A percentile compares a stretch with the other conserved stretches of the same genome.
Evolutionary conservation across 2,329 filamentous ascomycete genomes (phyloP).

Genomic region (Beauveria asiatica): DNA sequence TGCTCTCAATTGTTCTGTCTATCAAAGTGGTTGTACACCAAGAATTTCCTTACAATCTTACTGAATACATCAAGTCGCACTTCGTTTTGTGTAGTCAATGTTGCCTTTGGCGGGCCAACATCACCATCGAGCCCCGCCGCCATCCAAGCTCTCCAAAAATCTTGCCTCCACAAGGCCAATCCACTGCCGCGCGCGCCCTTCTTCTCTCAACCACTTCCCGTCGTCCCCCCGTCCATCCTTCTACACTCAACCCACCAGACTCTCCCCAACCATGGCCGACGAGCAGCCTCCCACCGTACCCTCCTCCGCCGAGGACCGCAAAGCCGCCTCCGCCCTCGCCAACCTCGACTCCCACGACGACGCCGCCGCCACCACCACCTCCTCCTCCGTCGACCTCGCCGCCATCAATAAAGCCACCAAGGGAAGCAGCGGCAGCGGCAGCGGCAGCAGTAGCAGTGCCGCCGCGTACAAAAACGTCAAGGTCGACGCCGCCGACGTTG

Average conservation of each 20-base stretch:
- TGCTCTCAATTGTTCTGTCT: too few relatives aligned
- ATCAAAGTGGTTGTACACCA: background rate
- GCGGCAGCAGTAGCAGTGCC: background rate
- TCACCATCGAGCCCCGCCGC: background rate
- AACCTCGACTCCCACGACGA: constrained; percentile 47
- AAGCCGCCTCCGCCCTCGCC: constrained; percentile 65
- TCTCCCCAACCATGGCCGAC: constrained; percentile 37
- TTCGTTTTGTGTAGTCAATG: background rate
- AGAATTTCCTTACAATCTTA: too few relatives aligned
- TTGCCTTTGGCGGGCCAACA: too few relatives aligned
- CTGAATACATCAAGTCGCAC: too few relatives aligned
- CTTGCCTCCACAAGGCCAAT: background rate
- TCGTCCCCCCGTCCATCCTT: background rate
- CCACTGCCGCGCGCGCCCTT: background rate
- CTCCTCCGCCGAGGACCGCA: constrained; percentile 64
- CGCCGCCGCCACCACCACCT: constrained; percentile 34
- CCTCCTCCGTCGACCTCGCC: constrained; percentile 51
- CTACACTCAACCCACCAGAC: background rate
- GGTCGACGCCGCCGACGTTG: constrained; percentile 63
- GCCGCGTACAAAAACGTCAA: constrained; percentile 54
- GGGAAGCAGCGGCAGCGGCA: constrained; percentile 20
- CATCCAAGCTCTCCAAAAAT: background rate
- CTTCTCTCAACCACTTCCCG: background rate
- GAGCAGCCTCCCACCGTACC: constrained; percentile 47
- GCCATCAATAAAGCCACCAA: constrained; percentile 67